Base-by-base conservation (phyloP, 345 rosid genomes). In the Eutrema yunnanense region DNA sequence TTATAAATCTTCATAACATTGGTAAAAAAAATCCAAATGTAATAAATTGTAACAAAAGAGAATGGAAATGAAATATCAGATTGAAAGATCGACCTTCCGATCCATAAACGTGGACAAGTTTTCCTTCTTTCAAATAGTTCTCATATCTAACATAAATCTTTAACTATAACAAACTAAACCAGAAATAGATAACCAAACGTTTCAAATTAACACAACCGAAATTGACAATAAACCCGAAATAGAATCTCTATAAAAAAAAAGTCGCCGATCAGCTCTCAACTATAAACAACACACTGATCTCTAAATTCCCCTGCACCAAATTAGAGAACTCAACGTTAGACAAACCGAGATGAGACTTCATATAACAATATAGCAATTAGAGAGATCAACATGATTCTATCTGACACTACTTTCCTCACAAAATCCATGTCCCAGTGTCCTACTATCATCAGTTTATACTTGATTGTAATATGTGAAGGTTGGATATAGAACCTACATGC, bases 231-330 rank as follows among this genome's bases (percentile, higher is more conserved):
- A 65, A 30, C 60, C 44, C 6, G 53, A 38, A 65, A 65, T 13
- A 41, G 30, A 53, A 41, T 41, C 52, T 53, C 52, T 53, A 52
- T 19, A 19, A 19, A n/a, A 49, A 16, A 61, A 12, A 52, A 48
- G 67, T 48, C n/a, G 60, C 22, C 26, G 52, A 57, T 16, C 16
- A 16, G 16, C 16, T 16, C 73, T 65, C 51, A 65, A 55, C 0
- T 50, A 43, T 41, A 57, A 50, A 56, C 72, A 67, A 74, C 56
- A 51, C 56, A 74, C 41, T 60, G 78, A 60, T 67, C 73, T 27
- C 73, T 74, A 42, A 32, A 33, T 4, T 51, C 54, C 55, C 78
- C 78, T 74, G 78, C 78, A 67, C 33, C 34, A 60, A 26, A 43
- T 60, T 42, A 41, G 62, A 67, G 61, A 58, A 34, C 4, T 33